These are phyloP conservation scores for Volvox reticuliferus DNA, from an alignment of 139 green algal genomes.

Conservation along the genomic window DNA sequence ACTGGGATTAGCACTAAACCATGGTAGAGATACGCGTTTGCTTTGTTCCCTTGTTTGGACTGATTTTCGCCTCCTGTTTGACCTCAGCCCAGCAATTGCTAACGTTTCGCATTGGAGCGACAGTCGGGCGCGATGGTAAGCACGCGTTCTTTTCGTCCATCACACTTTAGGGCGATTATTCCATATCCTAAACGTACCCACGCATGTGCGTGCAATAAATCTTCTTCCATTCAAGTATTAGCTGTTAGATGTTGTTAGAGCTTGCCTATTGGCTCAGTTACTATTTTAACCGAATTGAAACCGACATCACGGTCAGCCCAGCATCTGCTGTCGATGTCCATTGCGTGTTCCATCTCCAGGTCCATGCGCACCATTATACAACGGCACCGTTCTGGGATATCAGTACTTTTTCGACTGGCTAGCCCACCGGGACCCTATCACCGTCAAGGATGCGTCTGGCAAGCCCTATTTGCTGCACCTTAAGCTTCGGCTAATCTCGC, in stretches of 20 bases:
- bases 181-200: no score
- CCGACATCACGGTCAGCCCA: not conserved
- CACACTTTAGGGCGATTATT: no score
- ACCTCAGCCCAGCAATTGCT: not conserved
- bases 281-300: not conserved
- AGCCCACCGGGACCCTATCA: not conserved
- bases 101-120: not conserved
- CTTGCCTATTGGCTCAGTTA: not conserved
- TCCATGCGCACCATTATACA: constrained; percentile 12
- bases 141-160: no score
- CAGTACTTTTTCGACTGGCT: constrained; percentile 29
- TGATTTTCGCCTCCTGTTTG: not conserved
- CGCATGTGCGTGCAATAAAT: no score
- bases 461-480: not conserved
- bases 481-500: not conserved
- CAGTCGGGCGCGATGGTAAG: constrained; percentile 23
- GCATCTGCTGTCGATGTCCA: not conserved
- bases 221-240: no score
- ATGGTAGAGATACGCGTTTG: not conserved
- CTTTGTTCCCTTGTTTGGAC: not conserved
- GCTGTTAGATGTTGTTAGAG: no score
- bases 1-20: not conserved
- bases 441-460: not conserved
- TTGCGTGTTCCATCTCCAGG: not conserved
- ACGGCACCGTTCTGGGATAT: not conserved